Evolutionary conservation across 305 asterid genomes (phyloP).

Genomic region (Andrographis paniculata): DNA sequence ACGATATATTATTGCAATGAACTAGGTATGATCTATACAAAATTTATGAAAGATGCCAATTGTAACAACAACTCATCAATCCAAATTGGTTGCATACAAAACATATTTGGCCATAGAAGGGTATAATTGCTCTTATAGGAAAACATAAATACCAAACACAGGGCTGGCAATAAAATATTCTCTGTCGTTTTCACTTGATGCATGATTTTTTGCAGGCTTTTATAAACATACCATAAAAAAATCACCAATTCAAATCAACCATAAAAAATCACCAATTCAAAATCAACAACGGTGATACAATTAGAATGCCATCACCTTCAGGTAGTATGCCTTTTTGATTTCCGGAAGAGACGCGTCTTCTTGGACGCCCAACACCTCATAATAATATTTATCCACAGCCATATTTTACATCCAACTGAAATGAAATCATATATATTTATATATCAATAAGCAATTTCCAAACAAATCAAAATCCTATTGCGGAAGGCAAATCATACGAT

Average conservation of each 20-base stretch:
- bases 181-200: neutral
- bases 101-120: no score
- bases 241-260: neutral
- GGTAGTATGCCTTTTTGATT: conserved; percentile 69
- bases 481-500: neutral
- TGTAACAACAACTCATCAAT: no score
- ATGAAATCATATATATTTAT: neutral
- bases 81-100: no score
- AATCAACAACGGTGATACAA: neutral
- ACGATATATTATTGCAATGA: no score
- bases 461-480: neutral
- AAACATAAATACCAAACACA: no score
- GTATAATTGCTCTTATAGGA: no score
- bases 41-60: no score
- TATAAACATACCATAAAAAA: neutral
- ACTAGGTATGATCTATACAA: no score
- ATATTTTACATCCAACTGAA: conserved; percentile 27
- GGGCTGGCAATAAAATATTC: neutral
- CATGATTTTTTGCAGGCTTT: neutral
- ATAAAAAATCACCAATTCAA: neutral
- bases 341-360: conserved; percentile 54
- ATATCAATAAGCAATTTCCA: neutral
- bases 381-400: conserved; percentile 64
- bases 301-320: conserved; percentile 37
- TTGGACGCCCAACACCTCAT: conserved; percentile 58